A percentile compares a stretch with the other conserved stretches of the same genome.
Evolutionary conservation across 208 protist species (phyloP).

Genomic region (Trypanosoma melophagium): DNA sequence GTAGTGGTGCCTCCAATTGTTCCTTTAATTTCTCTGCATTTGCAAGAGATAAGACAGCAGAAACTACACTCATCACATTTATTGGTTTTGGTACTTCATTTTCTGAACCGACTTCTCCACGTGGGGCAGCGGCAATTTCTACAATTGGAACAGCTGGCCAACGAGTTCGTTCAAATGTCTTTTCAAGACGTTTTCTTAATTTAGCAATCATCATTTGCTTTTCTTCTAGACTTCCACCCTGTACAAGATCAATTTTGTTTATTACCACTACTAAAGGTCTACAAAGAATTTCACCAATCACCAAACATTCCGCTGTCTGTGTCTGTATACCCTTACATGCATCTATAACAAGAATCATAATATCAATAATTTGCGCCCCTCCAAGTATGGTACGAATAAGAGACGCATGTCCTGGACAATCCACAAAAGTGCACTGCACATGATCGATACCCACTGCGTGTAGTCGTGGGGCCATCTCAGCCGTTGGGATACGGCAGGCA

Average conservation of each 20-base stretch:
- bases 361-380: slow-evolving; percentile 98
- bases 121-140: slow-evolving; percentile 63
- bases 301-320: slow-evolving; percentile 96
- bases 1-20: slow-evolving; percentile 8
- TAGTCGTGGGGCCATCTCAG: slow-evolving; percentile 12
- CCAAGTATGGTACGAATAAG: slow-evolving; percentile 98
- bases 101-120: slow-evolving; percentile 1
- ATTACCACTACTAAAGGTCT: slow-evolving; percentile 93
- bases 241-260: slow-evolving; percentile 96
- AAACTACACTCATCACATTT: slow-evolving; percentile 41
- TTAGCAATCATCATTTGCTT: slow-evolving; percentile 44
- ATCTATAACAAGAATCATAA: slow-evolving; percentile 98
- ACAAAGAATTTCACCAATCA: slow-evolving; percentile 75
- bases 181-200: slow-evolving; percentile 45
- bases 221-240: slow-evolving; percentile 28
- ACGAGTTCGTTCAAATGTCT: slow-evolving; percentile 70
- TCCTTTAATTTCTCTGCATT: slow-evolving; percentile 29
- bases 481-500: slow-evolving; percentile 42
- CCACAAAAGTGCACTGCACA: slow-evolving; percentile 95
- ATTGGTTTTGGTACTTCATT: slow-evolving; percentile 17
- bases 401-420: slow-evolving; percentile 98
- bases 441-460: slow-evolving; percentile 32
- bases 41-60: slow-evolving; percentile 37
- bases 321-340: slow-evolving; percentile 97
- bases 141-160: slow-evolving; percentile 74